phyloP scores from a whole-genome alignment of 2,329 filamentous ascomycete species.

The Ophiognomonia clavigignenti-juglandacearum region DNA sequence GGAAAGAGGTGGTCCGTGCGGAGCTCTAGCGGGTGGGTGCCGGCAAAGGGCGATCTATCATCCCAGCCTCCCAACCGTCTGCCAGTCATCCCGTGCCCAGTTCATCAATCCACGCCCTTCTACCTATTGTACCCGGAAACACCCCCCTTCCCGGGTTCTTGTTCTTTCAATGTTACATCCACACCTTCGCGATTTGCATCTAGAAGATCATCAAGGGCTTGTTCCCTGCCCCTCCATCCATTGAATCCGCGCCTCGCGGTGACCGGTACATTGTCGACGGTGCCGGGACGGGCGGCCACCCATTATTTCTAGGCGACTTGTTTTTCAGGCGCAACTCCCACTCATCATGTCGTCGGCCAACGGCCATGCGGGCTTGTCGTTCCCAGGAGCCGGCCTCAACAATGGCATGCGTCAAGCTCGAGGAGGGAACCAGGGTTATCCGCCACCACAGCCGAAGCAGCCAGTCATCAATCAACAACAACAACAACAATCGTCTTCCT shows the following conservation, averaged over 20 bases:
- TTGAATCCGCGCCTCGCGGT: background rate
- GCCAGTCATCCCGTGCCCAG: background rate
- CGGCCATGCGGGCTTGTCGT: constrained; percentile 48
- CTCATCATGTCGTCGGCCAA: constrained; percentile 36
- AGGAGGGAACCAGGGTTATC: constrained; percentile 36
- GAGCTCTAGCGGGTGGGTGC: background rate
- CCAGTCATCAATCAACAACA: constrained; percentile 41
- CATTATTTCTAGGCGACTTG: too few relatives aligned
- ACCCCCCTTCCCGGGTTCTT: background rate
- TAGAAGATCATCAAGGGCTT: background rate
- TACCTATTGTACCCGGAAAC: background rate
- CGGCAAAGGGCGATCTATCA: too few relatives aligned
- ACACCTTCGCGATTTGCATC: constrained; percentile 6
- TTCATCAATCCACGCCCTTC: background rate
- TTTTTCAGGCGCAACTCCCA: too few relatives aligned
- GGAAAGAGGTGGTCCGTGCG: background rate
- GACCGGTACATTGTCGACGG: constrained; percentile 2
- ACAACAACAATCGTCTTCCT: constrained; percentile 43
- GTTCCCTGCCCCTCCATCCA: background rate
- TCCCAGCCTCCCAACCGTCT: background rate
- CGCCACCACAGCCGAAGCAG: constrained; percentile 45
- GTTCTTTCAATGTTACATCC: constrained; percentile 2
- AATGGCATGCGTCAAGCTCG: constrained; percentile 42
- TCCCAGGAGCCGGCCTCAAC: constrained; percentile 25
- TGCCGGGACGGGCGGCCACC: too few relatives aligned